These are phyloP conservation scores for Aureobasidium sp. DNA, from an alignment of 2,329 filamentous ascomycete species.

Conservation along the genomic window DNA sequence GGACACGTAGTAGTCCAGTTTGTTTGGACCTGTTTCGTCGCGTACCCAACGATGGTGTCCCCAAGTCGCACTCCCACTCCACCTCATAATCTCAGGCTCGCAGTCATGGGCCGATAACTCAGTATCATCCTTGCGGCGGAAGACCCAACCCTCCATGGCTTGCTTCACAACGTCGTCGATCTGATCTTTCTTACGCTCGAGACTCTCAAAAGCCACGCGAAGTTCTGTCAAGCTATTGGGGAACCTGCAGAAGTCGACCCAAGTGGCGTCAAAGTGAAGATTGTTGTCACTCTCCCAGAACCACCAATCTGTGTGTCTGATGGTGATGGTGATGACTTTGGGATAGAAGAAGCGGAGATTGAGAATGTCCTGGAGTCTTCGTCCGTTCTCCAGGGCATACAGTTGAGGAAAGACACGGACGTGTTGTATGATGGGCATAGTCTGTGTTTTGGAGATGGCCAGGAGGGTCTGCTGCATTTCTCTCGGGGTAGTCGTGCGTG, in stretches of 20 bases:
- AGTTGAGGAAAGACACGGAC: slow-evolving; percentile 16
- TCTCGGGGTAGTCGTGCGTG: background rate
- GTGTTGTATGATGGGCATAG: slow-evolving; percentile 4
- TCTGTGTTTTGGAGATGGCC: background rate
- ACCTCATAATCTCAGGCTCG: slow-evolving; percentile 27
- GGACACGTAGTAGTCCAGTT: slow-evolving; percentile 41
- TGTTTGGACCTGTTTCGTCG: slow-evolving; percentile 34
- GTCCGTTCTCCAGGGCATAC: slow-evolving; percentile 5
- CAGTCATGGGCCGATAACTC: slow-evolving; percentile 21
- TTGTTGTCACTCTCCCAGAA: slow-evolving; percentile 28
- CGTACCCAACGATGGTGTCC: slow-evolving; percentile 33
- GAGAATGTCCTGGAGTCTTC: slow-evolving; percentile 17
- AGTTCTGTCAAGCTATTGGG: slow-evolving; percentile 28
- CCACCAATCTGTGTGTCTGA: slow-evolving; percentile 33
- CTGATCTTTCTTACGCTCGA: slow-evolving; percentile 40
- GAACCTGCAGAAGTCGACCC: slow-evolving; percentile 20
- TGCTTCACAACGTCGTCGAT: slow-evolving; percentile 39
- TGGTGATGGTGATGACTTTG: slow-evolving; percentile 26
- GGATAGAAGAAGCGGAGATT: slow-evolving; percentile 21
- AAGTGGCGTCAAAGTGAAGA: slow-evolving; percentile 22
- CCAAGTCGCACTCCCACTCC: slow-evolving; percentile 43
- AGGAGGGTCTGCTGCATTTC: slow-evolving; percentile 4
- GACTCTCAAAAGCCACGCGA: slow-evolving; percentile 42
- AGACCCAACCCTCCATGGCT: slow-evolving; percentile 32
- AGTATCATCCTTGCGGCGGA: slow-evolving; percentile 24